Percentiles rank a stretch among this genome's conserved stretches.
These are phyloP conservation scores for Podospora sp. DNA, from an alignment of 495 filamentous ascomycete species.

Conservation along the genomic window DNA sequence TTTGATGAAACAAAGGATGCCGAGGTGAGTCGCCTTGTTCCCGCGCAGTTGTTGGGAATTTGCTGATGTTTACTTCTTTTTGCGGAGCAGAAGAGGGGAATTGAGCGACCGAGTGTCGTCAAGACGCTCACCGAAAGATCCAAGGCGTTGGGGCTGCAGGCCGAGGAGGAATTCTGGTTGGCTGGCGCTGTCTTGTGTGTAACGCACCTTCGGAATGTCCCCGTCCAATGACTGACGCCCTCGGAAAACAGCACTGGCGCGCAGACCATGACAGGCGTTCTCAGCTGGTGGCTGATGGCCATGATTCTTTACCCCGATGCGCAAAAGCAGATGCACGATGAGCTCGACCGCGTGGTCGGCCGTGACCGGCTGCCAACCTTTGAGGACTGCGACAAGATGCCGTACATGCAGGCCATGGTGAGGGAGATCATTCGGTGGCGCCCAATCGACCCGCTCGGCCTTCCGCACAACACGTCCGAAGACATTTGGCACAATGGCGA, in stretches of 20 bases:
- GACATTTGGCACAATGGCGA: not conserved
- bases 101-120: not conserved
- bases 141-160: not conserved
- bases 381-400: conserved; percentile 1
- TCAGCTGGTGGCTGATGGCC: conserved; percentile 12
- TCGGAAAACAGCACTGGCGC: not conserved
- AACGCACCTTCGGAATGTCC: not conserved
- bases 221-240: not conserved
- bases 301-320: conserved; percentile 3
- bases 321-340: not conserved
- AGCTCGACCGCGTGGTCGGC: not conserved
- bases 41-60: not conserved
- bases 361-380: not conserved
- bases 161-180: conserved; percentile 8
- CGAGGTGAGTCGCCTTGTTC: not conserved
- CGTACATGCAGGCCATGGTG: conserved; percentile 7
- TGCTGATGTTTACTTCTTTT: no score
- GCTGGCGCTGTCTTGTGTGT: conserved; percentile 5
- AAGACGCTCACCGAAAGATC: not conserved
- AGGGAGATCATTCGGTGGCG: not conserved
- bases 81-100: not conserved
- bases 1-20: conserved; percentile 3
- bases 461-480: conserved; percentile 2
- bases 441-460: not conserved
- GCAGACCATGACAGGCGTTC: conserved; percentile 4